Conservation (phyloP, 257 asterid genomes). For the Scutellaria galericulata region DNA sequence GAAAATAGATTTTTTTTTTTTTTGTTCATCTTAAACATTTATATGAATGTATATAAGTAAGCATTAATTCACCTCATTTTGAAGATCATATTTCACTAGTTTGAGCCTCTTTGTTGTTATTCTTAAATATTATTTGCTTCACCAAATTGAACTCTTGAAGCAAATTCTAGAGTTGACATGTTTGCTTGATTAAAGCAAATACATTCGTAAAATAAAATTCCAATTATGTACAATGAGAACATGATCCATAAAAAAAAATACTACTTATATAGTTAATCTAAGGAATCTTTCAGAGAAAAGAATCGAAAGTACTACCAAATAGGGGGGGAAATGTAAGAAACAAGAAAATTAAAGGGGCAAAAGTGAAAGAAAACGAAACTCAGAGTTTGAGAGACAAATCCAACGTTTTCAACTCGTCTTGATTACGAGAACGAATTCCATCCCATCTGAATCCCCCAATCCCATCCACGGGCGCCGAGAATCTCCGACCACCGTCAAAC, state of each 20-base stretch:
- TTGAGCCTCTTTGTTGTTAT: too few species aligned
- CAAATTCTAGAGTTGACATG: background rate
- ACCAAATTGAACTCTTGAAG: background rate
- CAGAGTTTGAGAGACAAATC: slow-evolving; percentile 87
- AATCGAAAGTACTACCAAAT: background rate
- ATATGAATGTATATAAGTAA: too few species aligned
- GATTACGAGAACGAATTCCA: slow-evolving; percentile 34
- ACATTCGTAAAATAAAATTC: background rate
- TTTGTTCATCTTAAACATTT: too few species aligned
- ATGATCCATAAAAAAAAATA: background rate
- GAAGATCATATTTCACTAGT: too few species aligned
- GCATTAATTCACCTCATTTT: too few species aligned
- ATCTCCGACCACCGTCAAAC: slow-evolving; percentile 52
- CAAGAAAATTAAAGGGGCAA: background rate
- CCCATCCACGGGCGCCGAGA: slow-evolving; percentile 47
- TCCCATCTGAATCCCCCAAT: slow-evolving; percentile 58
- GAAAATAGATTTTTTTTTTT: too few species aligned
- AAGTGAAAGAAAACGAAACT: background rate
- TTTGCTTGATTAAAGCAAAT: background rate
- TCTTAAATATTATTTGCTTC: too few species aligned
- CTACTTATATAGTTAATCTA: slow-evolving; percentile 13
- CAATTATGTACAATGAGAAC: slow-evolving; percentile 13
- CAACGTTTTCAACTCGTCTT: slow-evolving; percentile 68
- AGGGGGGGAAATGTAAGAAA: background rate
- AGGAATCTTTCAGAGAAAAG: slow-evolving; percentile 12